Evolutionary conservation across 2,329 filamentous ascomycete genomes (phyloP), one percentile per base, ranked within the genome.

Genomic region (Colletotrichum sp.): DNA sequence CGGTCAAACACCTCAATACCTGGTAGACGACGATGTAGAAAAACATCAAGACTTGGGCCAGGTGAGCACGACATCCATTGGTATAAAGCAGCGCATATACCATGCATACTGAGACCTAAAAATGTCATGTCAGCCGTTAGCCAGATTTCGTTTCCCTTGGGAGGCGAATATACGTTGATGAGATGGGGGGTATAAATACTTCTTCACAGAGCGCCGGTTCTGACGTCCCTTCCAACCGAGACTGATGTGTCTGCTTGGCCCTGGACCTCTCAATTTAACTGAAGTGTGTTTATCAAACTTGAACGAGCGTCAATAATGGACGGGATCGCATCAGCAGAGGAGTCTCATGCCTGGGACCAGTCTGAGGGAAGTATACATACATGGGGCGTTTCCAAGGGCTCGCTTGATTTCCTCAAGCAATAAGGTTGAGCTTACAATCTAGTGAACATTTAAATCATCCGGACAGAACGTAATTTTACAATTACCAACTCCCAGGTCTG

Each of bases 221-320:
- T 21, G 6, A 7, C 1, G 43, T 4, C 43, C 18, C n/a, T 48
- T 48, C 43, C 43, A 48, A 5, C 9, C 2, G 43, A 21, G 2
- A 0, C 1, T 7, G 0, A 12, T 2, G 9, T 2, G n/a, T 48
- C 10, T 21, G 43, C 18, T 48, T 7, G 1, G 10, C 5, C 39
- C 18, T n/a, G 39, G 39, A 1, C 3, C 1, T 1, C 39, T n/a
- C 0, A 6, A 48, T 1, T 3, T n/a, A n/a, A 7, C 5, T 12
- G 1, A 48, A 48, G 9, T 3, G 9, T 48, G 39, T 2, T n/a
- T 1, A 10, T 21, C 3, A 12, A 6, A 48, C 10, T 48, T 48
- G 43, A 48, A 48, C 12, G 18, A 7, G 4, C 3, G 18, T 13
- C 3, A 1, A 5, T 21, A 6, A 7, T 21, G n/a, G 43, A 21